A percentile compares a stretch with the other conserved stretches of the same genome.
These are phyloP conservation scores for Anisodus acutangulus DNA, from an alignment of 257 asterid species.

Conservation along the genomic window DNA sequence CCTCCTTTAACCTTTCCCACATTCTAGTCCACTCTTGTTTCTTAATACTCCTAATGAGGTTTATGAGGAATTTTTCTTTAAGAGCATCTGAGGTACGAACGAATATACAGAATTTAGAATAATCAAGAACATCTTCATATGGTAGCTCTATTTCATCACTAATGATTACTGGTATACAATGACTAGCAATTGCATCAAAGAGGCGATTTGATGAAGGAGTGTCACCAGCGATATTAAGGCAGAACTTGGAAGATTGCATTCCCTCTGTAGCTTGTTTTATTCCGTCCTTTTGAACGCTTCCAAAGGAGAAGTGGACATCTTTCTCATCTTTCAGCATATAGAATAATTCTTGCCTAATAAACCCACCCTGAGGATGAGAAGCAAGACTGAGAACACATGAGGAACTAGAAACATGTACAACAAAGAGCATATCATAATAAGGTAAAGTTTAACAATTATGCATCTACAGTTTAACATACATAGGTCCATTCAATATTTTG, in stretches of 20 bases:
- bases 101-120: slow-evolving; percentile 63
- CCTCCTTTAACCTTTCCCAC: slow-evolving; percentile 65
- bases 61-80: slow-evolving; percentile 53
- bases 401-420: not conserved
- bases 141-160: slow-evolving; percentile 82
- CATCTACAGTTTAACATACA: not conserved
- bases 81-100: slow-evolving; percentile 59
- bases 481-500: too few relatives aligned
- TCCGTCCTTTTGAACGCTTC: slow-evolving; percentile 60
- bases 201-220: slow-evolving; percentile 86
- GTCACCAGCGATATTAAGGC: too few relatives aligned
- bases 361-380: slow-evolving; percentile 59
- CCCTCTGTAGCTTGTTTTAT: slow-evolving; percentile 58
- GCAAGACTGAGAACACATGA: not conserved
- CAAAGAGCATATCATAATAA: not conserved
- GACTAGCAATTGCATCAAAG: slow-evolving; percentile 77
- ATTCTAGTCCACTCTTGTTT: slow-evolving; percentile 67
- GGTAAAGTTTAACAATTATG: not conserved
- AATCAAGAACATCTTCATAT: slow-evolving; percentile 66
- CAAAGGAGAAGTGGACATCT: slow-evolving; percentile 72
- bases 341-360: slow-evolving; percentile 63
- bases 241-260: slow-evolving; percentile 70
- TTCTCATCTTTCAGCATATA: slow-evolving; percentile 63
- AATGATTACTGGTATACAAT: slow-evolving; percentile 74
- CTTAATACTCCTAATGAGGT: slow-evolving; percentile 48